phyloP scores from a whole-genome alignment of 371 early-diverging fungal genomes.

The Mortierella sp. region DNA sequence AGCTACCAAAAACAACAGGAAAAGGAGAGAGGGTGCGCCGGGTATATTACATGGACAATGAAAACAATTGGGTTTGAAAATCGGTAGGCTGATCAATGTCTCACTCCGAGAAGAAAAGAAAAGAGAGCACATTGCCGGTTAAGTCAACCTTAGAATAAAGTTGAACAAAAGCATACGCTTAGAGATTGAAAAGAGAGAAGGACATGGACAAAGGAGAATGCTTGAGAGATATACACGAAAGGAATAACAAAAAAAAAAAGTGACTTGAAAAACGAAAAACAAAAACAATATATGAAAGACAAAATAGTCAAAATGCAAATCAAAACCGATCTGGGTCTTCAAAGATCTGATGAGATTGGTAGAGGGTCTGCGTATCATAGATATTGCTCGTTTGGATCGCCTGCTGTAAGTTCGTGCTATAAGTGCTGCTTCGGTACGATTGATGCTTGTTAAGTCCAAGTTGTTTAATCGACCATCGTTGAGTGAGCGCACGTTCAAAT shows the following conservation, averaged over 20 bases:
- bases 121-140: too few species aligned
- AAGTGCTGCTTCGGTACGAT: constrained; percentile 51
- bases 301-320: background rate
- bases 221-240: constrained; percentile 8
- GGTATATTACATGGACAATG: constrained; percentile 11
- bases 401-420: constrained; percentile 42
- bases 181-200: background rate
- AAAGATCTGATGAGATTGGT: constrained; percentile 44
- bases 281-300: background rate
- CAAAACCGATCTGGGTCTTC: constrained; percentile 55
- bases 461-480: constrained; percentile 56
- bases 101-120: background rate
- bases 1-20: background rate
- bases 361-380: constrained; percentile 43
- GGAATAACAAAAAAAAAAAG: background rate
- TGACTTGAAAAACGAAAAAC: constrained; percentile 1
- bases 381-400: constrained; percentile 58
- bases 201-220: background rate
- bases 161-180: background rate
- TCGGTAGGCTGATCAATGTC: background rate
- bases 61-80: background rate
- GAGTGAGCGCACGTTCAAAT: constrained; percentile 54
- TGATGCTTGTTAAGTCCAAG: constrained; percentile 56
- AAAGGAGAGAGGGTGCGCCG: background rate
- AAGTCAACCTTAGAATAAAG: too few species aligned